Evolutionary conservation across 2,329 filamentous ascomycete genomes (phyloP), one percentile per base, ranked within the genome.

Genomic region (Colletotrichum orbiculare): DNA sequence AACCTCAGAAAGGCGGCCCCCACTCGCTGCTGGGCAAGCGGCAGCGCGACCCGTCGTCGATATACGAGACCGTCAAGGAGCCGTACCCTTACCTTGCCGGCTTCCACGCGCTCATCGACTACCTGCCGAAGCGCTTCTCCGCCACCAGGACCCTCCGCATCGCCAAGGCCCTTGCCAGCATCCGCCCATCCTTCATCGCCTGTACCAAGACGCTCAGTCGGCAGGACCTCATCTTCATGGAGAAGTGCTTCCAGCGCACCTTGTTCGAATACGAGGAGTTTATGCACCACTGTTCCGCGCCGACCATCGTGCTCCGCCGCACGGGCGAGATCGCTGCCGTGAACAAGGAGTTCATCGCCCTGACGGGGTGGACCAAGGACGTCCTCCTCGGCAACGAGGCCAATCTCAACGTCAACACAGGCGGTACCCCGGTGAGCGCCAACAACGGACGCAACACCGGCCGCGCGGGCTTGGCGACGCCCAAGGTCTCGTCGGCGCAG

Each of bases 251-350:
- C 74, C 96, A 99, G 77, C 88, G 96, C 42, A 96, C 93, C 0
- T 83, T 98, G 10, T 93, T 94, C 73, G 94, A 97, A 75, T 96
- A 97, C 72, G 93, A 98, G 74, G 93, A 97, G 69, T 96, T 96
- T 70, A 91, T 97, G 81, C 89, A 92, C 62, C 89, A 93, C 68
- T 93, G 91, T 66, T 93, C 93, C 43, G 96, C 94, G 4, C 96
- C 96, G 0, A 97, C 94, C 0, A 89, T 99, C 63, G 93, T 98
- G 34, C 96, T 93, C 73, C 89, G 96, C 52, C 89, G 96, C 52
- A 97, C 94, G 0, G 96, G 96, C 54, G 96, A 98, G 76, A 89
- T 99, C n/a, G 94, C 94, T 1, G 93, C 93, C 4, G 93, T 96
- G 25, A 96, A 96, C 75, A 97, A 97, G 77, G 96, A 98, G 76